Conservation (phyloP, 2,329 filamentous ascomycete genomes). For the Ilyonectria robusta region DNA sequence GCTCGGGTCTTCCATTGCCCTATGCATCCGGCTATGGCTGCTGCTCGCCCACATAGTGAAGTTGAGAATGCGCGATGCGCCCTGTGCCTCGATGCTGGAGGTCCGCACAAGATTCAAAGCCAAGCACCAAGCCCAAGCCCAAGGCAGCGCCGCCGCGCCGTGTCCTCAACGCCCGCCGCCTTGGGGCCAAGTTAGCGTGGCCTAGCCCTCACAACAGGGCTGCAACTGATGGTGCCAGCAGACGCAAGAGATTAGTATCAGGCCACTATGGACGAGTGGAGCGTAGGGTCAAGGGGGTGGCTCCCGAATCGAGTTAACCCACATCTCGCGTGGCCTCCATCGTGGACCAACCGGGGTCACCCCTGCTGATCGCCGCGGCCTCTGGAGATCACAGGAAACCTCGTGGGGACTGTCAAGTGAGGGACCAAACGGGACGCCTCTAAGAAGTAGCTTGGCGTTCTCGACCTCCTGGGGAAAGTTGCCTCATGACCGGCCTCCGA, state of each 20-base stretch:
- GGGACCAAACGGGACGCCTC: slow-evolving; percentile 37
- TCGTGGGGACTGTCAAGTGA: slow-evolving; percentile 40
- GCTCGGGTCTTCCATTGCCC: slow-evolving; percentile 8
- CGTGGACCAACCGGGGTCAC: slow-evolving; percentile 40
- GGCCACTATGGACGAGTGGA: slow-evolving; percentile 47
- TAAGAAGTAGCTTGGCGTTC: slow-evolving; percentile 26
- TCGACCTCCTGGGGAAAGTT: slow-evolving; percentile 14
- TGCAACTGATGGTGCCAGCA: slow-evolving; percentile 38
- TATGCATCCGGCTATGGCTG: background rate
- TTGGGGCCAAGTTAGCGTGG: slow-evolving; percentile 18
- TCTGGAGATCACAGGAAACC: slow-evolving; percentile 49
- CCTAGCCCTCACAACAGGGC: slow-evolving; percentile 33
- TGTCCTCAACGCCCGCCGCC: slow-evolving; percentile 18
- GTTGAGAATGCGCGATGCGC: slow-evolving; percentile 6
- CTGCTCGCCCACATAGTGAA: background rate
- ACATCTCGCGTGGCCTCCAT: slow-evolving; percentile 50
- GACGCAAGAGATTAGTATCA: slow-evolving; percentile 49
- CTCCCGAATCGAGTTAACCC: slow-evolving; percentile 47
- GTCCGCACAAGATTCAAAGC: slow-evolving; percentile 17
- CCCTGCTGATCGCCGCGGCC: slow-evolving; percentile 49
- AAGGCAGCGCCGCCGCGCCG: slow-evolving; percentile 13
- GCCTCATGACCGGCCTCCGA: slow-evolving; percentile 1
- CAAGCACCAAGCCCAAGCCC: slow-evolving; percentile 16
- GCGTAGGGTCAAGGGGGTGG: slow-evolving; percentile 24
- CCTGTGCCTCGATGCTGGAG: slow-evolving; percentile 15